Base-by-base conservation (phyloP, 2,329 filamentous ascomycete species). In the Berkeleyomyces basicola region DNA sequence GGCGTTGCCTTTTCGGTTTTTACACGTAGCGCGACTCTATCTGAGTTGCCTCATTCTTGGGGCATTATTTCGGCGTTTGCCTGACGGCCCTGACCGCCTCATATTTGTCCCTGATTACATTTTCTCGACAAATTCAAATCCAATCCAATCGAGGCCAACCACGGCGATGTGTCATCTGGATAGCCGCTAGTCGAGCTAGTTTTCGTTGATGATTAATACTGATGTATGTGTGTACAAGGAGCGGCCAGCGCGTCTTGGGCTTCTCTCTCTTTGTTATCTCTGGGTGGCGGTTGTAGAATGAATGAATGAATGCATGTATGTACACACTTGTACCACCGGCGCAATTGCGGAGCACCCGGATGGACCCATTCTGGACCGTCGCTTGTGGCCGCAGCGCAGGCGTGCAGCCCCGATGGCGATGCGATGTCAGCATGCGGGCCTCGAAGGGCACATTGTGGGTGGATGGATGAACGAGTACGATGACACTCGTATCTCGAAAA, bases 341-440 rank as follows among this genome's bases (percentile, higher is more conserved):
- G n/a, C 58, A 60, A 60, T 43, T 60, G 31, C 43, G 58, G 58
- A 60, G 58, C 58, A 60, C 58, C 43, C 58, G 58, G 58, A 49
- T 60, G 31, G 31, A 37, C 36, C 58, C 43, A 47, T 60, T 60
- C 40, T 23, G 36, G 58, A 55, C 51, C 51, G 33, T 36, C 23
- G 58, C 58, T 49, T 59, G 46, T 53, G 23, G 16, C 47, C 16
- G 47, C 47, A 14, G 47, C 16, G 5, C 36, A 33, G 9, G n/a
- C 11, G 10, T 36, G 33, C 31, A n/a, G 51, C 31, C 10, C 49
- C 49, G 31, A 53, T 36, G 31, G 49, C 10, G 49, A 53, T 53
- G 37, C 49, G 31, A 53, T 53, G 49, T 53, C 31, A 36, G 37
- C 31, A 6, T 7, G 49, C 33, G 49, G 37, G 23, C 23, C 23